Percentiles rank a stretch among this genome's conserved stretches.
Conservation (phyloP, 176 grass and related monocot genomes). For the Eleusine coracana region DNA sequence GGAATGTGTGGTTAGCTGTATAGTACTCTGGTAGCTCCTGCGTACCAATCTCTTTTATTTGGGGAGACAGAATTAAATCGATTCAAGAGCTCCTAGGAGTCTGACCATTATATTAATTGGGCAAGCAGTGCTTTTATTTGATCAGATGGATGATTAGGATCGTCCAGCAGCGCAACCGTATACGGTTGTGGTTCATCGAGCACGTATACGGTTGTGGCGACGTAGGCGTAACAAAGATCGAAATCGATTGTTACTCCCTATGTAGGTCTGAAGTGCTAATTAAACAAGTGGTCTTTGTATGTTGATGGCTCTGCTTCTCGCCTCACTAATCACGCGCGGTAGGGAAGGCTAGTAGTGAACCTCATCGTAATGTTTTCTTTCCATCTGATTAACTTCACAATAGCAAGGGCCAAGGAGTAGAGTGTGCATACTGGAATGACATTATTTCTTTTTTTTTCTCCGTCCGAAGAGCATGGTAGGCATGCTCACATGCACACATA, state of each 20-base stretch:
- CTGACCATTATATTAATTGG: constrained; percentile 28
- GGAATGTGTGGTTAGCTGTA: background rate
- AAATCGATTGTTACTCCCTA: background rate
- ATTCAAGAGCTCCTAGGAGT: background rate
- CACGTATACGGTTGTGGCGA: background rate
- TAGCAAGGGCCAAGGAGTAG: no score
- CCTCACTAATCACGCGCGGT: no score
- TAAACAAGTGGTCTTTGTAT: no score
- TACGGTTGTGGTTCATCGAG: background rate
- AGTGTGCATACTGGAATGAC: no score
- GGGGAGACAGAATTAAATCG: background rate
- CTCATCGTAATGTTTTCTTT: no score
- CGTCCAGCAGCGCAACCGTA: background rate
- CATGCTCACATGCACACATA: no score
- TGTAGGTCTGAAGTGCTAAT: background rate
- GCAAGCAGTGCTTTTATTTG: constrained; percentile 2
- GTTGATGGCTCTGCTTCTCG: no score
- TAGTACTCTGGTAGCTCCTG: background rate
- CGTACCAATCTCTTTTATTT: background rate
- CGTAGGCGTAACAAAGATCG: background rate
- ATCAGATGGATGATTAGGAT: background rate
- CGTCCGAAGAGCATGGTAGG: background rate
- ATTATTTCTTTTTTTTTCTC: no score
- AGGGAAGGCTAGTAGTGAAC: no score
- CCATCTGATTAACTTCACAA: no score